These are phyloP conservation scores for Elsinoe necatrix DNA, from an alignment of 2,329 filamentous ascomycete species.

Conservation along the genomic window DNA sequence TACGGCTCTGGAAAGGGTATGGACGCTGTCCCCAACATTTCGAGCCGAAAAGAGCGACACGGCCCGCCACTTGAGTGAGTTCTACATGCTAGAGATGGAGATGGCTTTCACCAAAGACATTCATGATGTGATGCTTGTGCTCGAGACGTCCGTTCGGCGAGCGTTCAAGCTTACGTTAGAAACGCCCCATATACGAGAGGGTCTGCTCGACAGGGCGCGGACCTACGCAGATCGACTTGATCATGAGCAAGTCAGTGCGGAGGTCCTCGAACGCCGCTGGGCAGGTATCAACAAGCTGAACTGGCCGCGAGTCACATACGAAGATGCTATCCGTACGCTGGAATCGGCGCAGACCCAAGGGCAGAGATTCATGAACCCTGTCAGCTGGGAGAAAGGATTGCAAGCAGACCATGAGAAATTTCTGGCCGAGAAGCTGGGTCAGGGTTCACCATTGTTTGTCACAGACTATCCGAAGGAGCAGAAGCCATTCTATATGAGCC, in stretches of 20 bases:
- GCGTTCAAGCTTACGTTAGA: slow-evolving; percentile 34
- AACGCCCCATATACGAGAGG: slow-evolving; percentile 37
- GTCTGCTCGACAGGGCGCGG: slow-evolving; percentile 37
- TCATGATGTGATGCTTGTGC: slow-evolving; percentile 63
- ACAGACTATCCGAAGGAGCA: slow-evolving; percentile 82
- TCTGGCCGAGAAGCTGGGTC: slow-evolving; percentile 60
- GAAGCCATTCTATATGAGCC: slow-evolving; percentile 88
- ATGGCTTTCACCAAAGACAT: slow-evolving; percentile 68
- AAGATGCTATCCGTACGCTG: slow-evolving; percentile 63
- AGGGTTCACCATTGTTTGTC: slow-evolving; percentile 69
- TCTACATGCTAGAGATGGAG: slow-evolving; percentile 97
- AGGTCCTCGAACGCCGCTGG: slow-evolving; percentile 62
- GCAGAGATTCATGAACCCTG: slow-evolving; percentile 56
- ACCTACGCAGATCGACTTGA: not conserved
- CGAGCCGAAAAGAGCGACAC: slow-evolving; percentile 91
- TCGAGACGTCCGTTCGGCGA: slow-evolving; percentile 66
- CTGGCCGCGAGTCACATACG: slow-evolving; percentile 83
- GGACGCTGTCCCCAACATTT: slow-evolving; percentile 90
- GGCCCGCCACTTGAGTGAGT: slow-evolving; percentile 86
- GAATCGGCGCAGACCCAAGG: slow-evolving; percentile 39
- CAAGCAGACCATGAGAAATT: slow-evolving; percentile 91
- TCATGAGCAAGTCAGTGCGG: slow-evolving; percentile 34
- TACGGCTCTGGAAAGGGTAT: slow-evolving; percentile 81
- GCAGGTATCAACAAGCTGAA: slow-evolving; percentile 56
- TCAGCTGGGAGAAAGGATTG: slow-evolving; percentile 64